Conservation (phyloP, 1,284 basidiomycete genomes). For the Rhodotorula mucilaginosa region DNA sequence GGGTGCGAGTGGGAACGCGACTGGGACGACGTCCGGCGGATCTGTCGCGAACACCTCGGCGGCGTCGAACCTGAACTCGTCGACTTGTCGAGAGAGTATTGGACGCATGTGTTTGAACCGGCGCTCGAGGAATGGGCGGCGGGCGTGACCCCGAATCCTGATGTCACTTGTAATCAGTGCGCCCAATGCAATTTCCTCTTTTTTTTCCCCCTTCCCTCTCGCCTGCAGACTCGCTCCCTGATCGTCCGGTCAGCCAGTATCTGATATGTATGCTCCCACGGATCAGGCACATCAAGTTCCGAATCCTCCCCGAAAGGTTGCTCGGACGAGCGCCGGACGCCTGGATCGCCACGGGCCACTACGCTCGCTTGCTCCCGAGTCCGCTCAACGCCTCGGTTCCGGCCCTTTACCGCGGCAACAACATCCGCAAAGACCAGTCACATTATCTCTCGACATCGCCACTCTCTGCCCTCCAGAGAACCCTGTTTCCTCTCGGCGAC, state of each 20-base stretch:
- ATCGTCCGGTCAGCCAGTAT: background rate
- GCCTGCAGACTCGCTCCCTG: no score
- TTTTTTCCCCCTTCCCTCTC: background rate
- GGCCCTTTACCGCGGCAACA: constrained; percentile 64
- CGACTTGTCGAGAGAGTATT: constrained; percentile 81
- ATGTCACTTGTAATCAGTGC: constrained; percentile 86
- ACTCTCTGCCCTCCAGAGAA: constrained; percentile 61
- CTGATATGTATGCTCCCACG: background rate
- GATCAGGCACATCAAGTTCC: constrained; percentile 79
- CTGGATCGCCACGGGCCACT: constrained; percentile 65
- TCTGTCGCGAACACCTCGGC: constrained; percentile 58
- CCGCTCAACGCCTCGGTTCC: constrained; percentile 52
- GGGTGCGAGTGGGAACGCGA: constrained; percentile 95
- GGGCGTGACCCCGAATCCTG: constrained; percentile 86
- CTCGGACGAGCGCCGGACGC: constrained; percentile 42
- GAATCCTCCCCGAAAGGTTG: constrained; percentile 70
- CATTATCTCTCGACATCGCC: constrained; percentile 84
- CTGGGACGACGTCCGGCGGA: constrained; percentile 81
- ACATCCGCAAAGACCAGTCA: constrained; percentile 81
- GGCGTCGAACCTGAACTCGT: constrained; percentile 54
- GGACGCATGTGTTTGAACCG: constrained; percentile 83
- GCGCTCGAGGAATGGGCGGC: constrained; percentile 70
- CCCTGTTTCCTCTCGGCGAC: constrained; percentile 74
- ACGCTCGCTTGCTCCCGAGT: constrained; percentile 59
- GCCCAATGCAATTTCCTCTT: background rate